Evolutionary conservation across 345 rosid species (phyloP), one percentile per base, ranked within the genome.

Genomic region (Trapa incisa): DNA sequence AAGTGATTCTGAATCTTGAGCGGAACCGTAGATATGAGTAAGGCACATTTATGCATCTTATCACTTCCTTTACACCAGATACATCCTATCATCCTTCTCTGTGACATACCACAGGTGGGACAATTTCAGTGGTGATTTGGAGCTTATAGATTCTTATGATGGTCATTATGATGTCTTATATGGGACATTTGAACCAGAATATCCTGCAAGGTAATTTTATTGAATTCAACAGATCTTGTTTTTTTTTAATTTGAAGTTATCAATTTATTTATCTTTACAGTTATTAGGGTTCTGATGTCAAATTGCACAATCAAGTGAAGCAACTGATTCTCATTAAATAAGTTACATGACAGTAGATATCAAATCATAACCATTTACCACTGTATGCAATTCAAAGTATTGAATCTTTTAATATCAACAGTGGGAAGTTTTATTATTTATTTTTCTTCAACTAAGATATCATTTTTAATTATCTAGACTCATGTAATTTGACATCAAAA

Each of bases 91-190:
- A 65, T 68, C 65, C 75, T 66, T 70, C 77, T 71, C 68, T 42
- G 72, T 68, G 78, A 61, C 67, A 70, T 71, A 65, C 72, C 75
- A 68, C 95, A 94, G 99, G 86, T 94, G 99, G 99, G 99, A 94
- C 81, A 77, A 81, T 70, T 81, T 94, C 81, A 87, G 97, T 64
- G 86, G 91, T 75, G 96, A 91, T 82, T 75, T 87, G 77, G 96
- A 94, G 79, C 75, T 87, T 73, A 32, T 94, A 74, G 91, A 85
- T 82, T 86, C 95, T 65, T 88, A 80, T 62, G 91, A 91, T 81
- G 99, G 99, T 72, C 89, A 89, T 78, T 94, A 83, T 66, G 96
- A 94, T 78, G 84, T 94, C 74, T 74, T 94, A 53, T 86, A 91
- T 76, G 92, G 99, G 70, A 82, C 83, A 67, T 89, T 74, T 72